phyloP scores from a whole-genome alignment of 495 filamentous ascomycete genomes.

The Neurospora sp. region DNA sequence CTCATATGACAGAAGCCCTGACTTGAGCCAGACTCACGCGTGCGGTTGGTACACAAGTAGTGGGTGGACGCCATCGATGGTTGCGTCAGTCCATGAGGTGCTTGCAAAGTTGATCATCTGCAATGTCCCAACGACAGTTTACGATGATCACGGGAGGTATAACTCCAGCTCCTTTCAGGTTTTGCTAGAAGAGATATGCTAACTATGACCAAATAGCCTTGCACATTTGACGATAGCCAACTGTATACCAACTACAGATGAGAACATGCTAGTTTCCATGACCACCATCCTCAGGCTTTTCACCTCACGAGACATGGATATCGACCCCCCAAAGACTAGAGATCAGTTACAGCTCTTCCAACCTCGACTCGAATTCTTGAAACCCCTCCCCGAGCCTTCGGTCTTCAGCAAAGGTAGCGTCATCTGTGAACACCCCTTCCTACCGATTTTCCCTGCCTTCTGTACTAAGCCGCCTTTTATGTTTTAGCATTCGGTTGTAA shows the following conservation, averaged over 20 bases:
- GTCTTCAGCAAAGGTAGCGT: neutral
- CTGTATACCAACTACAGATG: neutral
- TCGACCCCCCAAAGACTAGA: neutral
- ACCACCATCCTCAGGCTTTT: neutral
- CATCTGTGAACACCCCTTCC: no score
- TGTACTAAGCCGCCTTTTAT: neutral
- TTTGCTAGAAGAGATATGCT: neutral
- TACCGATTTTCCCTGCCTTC: neutral
- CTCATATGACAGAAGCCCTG: neutral
- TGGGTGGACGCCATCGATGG: neutral
- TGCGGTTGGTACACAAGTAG: rapidly evolving
- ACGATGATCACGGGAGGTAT: neutral
- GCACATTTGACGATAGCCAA: neutral
- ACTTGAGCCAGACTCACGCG: neutral
- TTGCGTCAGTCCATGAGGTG: neutral
- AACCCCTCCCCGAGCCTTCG: neutral
- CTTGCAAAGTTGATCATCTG: neutral
- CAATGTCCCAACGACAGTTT: neutral
- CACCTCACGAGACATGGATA: neutral
- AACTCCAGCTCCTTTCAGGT: neutral
- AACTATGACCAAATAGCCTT: neutral
- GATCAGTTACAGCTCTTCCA: rapidly evolving
- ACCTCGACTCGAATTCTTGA: neutral
- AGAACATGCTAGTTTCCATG: neutral
- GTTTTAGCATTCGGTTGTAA: neutral